Evolutionary conservation across 2,329 filamentous ascomycete species (phyloP).

Genomic region (Microsporum canis): DNA sequence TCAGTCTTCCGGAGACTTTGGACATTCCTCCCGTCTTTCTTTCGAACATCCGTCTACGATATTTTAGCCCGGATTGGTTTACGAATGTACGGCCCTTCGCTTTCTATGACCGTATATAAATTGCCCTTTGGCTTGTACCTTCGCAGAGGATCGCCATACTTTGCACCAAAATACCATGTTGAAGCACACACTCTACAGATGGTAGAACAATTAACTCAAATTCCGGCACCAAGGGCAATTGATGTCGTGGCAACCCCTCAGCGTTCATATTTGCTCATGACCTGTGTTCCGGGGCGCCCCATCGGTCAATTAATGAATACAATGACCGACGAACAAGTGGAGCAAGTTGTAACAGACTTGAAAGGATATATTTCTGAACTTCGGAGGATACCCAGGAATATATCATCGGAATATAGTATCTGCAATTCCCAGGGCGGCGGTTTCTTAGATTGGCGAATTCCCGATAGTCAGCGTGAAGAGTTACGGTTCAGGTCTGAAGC

Average conservation of each 20-base stretch:
- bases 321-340: slow-evolving; percentile 14
- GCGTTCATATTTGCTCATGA: slow-evolving; percentile 14
- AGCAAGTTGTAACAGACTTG: slow-evolving; percentile 10
- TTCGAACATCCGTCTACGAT: slow-evolving; percentile 3
- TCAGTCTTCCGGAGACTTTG: background rate
- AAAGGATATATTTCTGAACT: slow-evolving; percentile 12
- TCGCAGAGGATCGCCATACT: slow-evolving; percentile 6
- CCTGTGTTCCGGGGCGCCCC: slow-evolving; percentile 12
- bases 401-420: slow-evolving; percentile 5
- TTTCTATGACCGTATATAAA: slow-evolving; percentile 11
- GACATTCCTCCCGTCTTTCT: background rate
- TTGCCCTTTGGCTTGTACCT: slow-evolving; percentile 15
- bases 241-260: slow-evolving; percentile 8
- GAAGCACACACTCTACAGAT: slow-evolving; percentile 11
- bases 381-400: slow-evolving; percentile 2
- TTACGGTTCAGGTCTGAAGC: slow-evolving; percentile 11
- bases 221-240: slow-evolving; percentile 11
- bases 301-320: slow-evolving; percentile 8
- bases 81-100: slow-evolving; percentile 8
- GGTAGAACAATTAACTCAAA: slow-evolving; percentile 9
- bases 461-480: slow-evolving; percentile 12
- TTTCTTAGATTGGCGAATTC: slow-evolving; percentile 13
- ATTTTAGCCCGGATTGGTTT: slow-evolving; percentile 6
- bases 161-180: slow-evolving; percentile 6
- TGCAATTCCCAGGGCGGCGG: slow-evolving; percentile 12